Conservation (phyloP, 345 rosid genomes). For the Isatis tinctoria region DNA sequence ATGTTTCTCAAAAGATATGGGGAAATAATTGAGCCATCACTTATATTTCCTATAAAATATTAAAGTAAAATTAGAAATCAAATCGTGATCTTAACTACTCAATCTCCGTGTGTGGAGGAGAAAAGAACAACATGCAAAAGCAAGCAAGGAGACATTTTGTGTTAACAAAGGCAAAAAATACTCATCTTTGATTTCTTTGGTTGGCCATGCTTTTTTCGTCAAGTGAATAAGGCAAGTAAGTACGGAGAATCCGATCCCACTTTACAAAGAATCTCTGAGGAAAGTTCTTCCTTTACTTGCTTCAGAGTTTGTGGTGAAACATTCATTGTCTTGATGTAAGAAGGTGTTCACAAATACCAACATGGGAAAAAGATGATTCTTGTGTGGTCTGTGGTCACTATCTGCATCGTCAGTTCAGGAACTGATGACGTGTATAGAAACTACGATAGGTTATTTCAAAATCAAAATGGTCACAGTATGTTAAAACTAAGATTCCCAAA, state of each 20-base stretch:
- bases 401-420: neutral
- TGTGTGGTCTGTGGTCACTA: neutral
- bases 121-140: conserved; percentile 8
- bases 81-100: neutral
- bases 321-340: conserved; percentile 20
- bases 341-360: conserved; percentile 18
- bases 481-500: neutral
- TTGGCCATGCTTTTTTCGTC: conserved; percentile 42
- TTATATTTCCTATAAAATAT: neutral
- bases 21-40: conserved; percentile 23
- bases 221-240: conserved; percentile 52
- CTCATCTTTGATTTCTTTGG: conserved; percentile 37
- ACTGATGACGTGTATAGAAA: neutral
- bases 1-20: neutral
- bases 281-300: conserved; percentile 46
- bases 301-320: conserved; percentile 57
- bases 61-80: neutral
- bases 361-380: conserved; percentile 6
- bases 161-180: conserved; percentile 11
- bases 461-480: neutral
- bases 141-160: conserved; percentile 1
- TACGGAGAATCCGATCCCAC: conserved; percentile 55
- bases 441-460: neutral
- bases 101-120: conserved; percentile 17
- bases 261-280: conserved; percentile 51